Evolutionary conservation across 2,329 filamentous ascomycete species (phyloP).

Genomic region (Cladophialophora carrionii): DNA sequence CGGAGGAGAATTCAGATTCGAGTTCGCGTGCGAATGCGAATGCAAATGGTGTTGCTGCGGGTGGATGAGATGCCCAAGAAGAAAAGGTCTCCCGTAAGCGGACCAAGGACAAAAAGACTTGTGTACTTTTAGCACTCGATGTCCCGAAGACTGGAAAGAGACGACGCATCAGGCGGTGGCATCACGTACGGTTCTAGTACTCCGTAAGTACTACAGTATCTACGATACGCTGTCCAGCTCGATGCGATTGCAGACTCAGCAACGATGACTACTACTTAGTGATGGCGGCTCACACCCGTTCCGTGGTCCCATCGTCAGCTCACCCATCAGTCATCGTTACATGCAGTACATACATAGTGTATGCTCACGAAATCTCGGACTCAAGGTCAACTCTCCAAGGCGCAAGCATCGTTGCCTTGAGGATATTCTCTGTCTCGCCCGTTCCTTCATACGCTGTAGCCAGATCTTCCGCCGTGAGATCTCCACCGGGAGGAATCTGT

Average conservation of each 20-base stretch:
- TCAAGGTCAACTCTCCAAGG: slow-evolving; percentile 65
- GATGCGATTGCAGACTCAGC: background rate
- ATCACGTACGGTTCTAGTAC: too few relatives aligned
- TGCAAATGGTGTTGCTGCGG: slow-evolving; percentile 39
- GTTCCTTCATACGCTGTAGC: slow-evolving; percentile 75
- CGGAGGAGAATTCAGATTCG: slow-evolving; percentile 29
- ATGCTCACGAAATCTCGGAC: slow-evolving; percentile 11
- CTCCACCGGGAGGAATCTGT: slow-evolving; percentile 72
- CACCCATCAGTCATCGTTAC: background rate
- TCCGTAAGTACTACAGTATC: too few relatives aligned
- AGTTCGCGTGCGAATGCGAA: background rate
- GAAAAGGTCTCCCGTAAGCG: too few relatives aligned
- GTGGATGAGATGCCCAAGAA: background rate
- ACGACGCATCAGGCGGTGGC: too few relatives aligned
- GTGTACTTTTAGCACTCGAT: background rate
- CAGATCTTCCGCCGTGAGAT: slow-evolving; percentile 69
- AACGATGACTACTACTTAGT: background rate
- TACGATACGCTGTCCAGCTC: background rate
- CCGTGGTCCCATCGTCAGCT: background rate
- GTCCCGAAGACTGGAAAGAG: too few relatives aligned
- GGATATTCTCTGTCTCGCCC: slow-evolving; percentile 70
- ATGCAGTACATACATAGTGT: background rate
- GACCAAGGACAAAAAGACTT: too few relatives aligned
- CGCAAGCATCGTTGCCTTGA: slow-evolving; percentile 75
- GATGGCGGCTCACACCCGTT: background rate